Conservation (phyloP, 768 basidiomycete genomes). For the Lactifluus hygrophoroides region DNA sequence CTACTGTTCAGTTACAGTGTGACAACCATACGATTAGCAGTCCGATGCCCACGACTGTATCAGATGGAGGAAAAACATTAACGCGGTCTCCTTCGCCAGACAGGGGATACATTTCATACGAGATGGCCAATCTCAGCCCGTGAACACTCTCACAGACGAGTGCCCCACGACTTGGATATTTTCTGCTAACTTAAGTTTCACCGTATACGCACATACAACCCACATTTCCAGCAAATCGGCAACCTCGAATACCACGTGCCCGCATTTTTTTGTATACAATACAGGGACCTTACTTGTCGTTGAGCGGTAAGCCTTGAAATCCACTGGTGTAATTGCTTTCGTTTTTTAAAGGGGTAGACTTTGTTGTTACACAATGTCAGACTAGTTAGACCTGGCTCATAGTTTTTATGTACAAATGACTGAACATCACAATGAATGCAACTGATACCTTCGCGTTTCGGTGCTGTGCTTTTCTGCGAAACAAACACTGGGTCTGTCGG, state of each 20-base stretch:
- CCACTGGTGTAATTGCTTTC: not conserved
- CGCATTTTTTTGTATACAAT: not conserved
- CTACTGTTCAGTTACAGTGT: not conserved
- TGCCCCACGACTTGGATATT: not conserved
- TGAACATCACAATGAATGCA: too few relatives aligned
- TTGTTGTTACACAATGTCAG: too few relatives aligned
- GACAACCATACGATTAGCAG: not conserved
- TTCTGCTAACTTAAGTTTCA: not conserved
- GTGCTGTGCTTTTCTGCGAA: too few relatives aligned
- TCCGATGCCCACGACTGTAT: not conserved
- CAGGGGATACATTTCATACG: not conserved
- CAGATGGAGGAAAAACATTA: not conserved
- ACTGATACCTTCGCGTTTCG: too few relatives aligned
- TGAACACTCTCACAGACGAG: not conserved
- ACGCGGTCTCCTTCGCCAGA: not conserved
- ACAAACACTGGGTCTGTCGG: too few relatives aligned
- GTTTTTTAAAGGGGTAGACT: too few relatives aligned
- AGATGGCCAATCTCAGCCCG: not conserved
- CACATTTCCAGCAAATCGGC: not conserved
- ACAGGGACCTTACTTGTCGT: not conserved
- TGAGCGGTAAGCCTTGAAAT: not conserved
- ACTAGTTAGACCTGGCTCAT: too few relatives aligned
- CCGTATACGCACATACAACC: not conserved
- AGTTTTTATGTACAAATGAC: too few relatives aligned
- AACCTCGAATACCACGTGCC: not conserved